These are phyloP conservation scores for Rubia tinctorum DNA, from an alignment of 305 asterid genomes.

Conservation along the genomic window DNA sequence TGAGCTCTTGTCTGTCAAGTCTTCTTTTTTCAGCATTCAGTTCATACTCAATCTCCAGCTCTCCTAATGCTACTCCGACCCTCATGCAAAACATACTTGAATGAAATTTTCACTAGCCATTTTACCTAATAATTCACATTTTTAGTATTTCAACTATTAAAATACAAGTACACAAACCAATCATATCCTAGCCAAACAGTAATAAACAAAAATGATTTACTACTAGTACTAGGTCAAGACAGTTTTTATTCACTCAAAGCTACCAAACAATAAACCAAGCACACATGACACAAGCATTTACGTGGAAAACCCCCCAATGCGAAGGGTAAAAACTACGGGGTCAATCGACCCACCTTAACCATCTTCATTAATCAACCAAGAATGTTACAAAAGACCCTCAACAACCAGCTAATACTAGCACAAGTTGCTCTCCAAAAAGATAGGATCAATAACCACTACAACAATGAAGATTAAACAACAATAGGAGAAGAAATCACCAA, in stretches of 20 bases:
- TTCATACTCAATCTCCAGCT: constrained; percentile 22
- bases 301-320: too few relatives aligned
- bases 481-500: too few relatives aligned
- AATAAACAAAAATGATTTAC: constrained; percentile 8
- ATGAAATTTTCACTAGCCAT: constrained; percentile 13
- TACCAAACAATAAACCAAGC: not conserved
- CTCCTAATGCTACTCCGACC: constrained; percentile 10
- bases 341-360: too few relatives aligned
- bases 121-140: not conserved
- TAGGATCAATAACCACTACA: too few relatives aligned
- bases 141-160: not conserved
- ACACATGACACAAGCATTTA: too few relatives aligned
- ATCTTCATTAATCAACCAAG: too few relatives aligned
- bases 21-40: constrained; percentile 24
- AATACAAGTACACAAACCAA: not conserved
- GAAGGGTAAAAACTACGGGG: too few relatives aligned
- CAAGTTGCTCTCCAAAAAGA: too few relatives aligned
- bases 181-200: not conserved
- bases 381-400: too few relatives aligned
- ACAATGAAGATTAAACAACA: too few relatives aligned
- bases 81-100: constrained; percentile 17
- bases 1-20: constrained; percentile 16
- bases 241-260: not conserved
- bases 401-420: too few relatives aligned
- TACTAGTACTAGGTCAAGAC: not conserved